A percentile compares a stretch with the other conserved stretches of the same genome.
These are phyloP conservation scores for Papiliotrema fonsecae DNA, from an alignment of 1,284 basidiomycete species.

Conservation along the genomic window DNA sequence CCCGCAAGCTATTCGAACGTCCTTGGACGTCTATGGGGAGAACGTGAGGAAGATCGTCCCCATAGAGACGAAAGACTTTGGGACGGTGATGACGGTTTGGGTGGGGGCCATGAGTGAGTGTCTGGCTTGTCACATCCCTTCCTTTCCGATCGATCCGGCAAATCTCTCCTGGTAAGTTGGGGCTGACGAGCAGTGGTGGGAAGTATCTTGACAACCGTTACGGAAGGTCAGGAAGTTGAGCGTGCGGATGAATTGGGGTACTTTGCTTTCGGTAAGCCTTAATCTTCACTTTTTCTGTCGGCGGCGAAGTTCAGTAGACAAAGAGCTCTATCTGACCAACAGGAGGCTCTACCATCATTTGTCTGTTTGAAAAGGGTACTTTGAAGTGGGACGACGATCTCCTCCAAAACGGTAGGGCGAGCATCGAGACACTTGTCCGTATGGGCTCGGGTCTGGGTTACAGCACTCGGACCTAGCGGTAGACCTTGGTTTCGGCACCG, in stretches of 20 bases:
- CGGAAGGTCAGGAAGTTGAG: constrained; percentile 70
- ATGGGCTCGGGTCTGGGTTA: constrained; percentile 77
- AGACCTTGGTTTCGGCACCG: not conserved
- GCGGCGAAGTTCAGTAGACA: not conserved
- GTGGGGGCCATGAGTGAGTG: constrained; percentile 74
- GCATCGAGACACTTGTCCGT: constrained; percentile 80
- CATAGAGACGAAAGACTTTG: constrained; percentile 79
- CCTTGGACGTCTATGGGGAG: constrained; percentile 88
- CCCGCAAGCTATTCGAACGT: constrained; percentile 46
- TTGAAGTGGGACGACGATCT: constrained; percentile 89
- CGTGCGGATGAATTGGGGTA: constrained; percentile 89
- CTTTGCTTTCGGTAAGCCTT: constrained; percentile 76
- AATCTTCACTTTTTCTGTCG: not conserved
- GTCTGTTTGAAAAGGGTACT: constrained; percentile 73
- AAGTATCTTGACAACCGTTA: constrained; percentile 76
- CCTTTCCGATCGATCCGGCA: not conserved
- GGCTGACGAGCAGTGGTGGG: constrained; percentile 62
- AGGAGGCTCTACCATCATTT: constrained; percentile 86
- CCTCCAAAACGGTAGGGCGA: constrained; percentile 72
- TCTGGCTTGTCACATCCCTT: too few relatives aligned
- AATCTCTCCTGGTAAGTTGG: not conserved
- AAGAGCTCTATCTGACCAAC: constrained; percentile 1
- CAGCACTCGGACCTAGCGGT: constrained; percentile 12
- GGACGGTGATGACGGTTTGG: constrained; percentile 81
- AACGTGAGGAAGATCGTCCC: constrained; percentile 85